Percentiles rank a stretch among this genome's conserved stretches.
Conservation (phyloP, 371 early-diverging fungal genomes). For the Circinella umbellata region DNA sequence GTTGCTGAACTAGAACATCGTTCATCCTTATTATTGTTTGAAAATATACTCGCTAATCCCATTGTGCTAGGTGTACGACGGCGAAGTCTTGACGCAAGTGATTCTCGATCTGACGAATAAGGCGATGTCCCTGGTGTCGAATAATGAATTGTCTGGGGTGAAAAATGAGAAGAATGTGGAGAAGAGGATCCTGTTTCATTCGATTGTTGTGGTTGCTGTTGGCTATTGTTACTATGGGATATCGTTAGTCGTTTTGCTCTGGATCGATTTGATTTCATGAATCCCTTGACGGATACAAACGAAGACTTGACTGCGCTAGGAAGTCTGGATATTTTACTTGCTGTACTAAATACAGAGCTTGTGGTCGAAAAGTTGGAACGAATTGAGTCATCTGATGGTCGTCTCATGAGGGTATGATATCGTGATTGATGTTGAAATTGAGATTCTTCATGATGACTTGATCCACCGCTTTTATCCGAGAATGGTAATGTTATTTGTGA, state of each 20-base stretch:
- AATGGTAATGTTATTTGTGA: background rate
- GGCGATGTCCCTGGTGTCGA: conserved; percentile 15
- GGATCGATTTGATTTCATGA: conserved; percentile 16
- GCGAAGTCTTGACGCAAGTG: conserved; percentile 24
- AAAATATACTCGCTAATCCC: conserved; percentile 27
- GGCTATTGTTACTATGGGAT: conserved; percentile 1
- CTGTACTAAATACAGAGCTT: conserved; percentile 47
- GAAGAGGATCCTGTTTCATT: background rate
- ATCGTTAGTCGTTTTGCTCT: conserved; percentile 24
- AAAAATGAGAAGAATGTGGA: background rate
- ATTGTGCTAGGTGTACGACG: conserved; percentile 33
- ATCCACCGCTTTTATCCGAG: conserved; percentile 2
- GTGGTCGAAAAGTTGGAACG: conserved; percentile 42
- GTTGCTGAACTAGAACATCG: background rate
- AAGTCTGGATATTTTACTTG: conserved; percentile 41
- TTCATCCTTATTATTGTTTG: conserved; percentile 3
- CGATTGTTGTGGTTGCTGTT: background rate
- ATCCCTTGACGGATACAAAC: conserved; percentile 37
- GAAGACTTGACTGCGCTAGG: conserved; percentile 47
- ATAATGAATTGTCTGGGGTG: conserved; percentile 18
- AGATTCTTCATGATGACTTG: conserved; percentile 1
- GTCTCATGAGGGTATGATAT: background rate
- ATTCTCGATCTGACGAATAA: conserved; percentile 15
- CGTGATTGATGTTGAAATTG: background rate
- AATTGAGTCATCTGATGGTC: conserved; percentile 38